phyloP scores from a whole-genome alignment of 1,284 basidiomycete species.

The Pisolithus thermaeus region DNA sequence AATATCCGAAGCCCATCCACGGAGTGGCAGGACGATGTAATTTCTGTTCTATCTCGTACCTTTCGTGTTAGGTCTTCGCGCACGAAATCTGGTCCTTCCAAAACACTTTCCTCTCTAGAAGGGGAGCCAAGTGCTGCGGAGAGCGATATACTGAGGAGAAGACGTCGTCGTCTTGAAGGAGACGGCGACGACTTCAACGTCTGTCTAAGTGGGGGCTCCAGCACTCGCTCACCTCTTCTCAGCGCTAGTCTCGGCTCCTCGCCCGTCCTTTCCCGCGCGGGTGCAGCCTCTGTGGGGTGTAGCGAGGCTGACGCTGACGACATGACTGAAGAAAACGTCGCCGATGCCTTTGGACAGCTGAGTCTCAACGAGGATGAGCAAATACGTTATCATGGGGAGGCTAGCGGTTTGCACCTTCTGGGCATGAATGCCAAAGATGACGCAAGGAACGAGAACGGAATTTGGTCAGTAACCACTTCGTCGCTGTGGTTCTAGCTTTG shows the following conservation, averaged over 20 bases:
- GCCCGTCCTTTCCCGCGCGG: constrained; percentile 8
- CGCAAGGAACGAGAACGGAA: constrained; percentile 68
- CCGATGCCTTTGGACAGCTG: constrained; percentile 74
- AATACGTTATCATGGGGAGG: constrained; percentile 75
- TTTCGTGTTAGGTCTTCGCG: background rate
- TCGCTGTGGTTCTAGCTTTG: background rate
- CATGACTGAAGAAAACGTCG: constrained; percentile 48
- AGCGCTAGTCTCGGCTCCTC: constrained; percentile 19
- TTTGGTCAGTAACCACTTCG: constrained; percentile 49
- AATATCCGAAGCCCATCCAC: constrained; percentile 54
- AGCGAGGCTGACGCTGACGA: constrained; percentile 25
- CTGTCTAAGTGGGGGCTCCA: constrained; percentile 7
- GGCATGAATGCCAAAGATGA: constrained; percentile 56
- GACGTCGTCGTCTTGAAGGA: constrained; percentile 26
- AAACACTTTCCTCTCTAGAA: constrained; percentile 7
- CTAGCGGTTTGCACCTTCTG: constrained; percentile 74
- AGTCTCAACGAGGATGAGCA: constrained; percentile 80
- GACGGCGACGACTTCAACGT: constrained; percentile 5
- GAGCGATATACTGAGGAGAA: constrained; percentile 21
- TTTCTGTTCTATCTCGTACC: constrained; percentile 32
- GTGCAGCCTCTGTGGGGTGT: constrained; percentile 15
- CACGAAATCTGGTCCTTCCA: background rate
- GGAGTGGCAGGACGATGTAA: constrained; percentile 73
- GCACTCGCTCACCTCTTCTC: constrained; percentile 6
- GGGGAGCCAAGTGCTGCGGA: constrained; percentile 5